phyloP scores from a whole-genome alignment of 2,329 filamentous ascomycete species.

The Alternaria arborescens region DNA sequence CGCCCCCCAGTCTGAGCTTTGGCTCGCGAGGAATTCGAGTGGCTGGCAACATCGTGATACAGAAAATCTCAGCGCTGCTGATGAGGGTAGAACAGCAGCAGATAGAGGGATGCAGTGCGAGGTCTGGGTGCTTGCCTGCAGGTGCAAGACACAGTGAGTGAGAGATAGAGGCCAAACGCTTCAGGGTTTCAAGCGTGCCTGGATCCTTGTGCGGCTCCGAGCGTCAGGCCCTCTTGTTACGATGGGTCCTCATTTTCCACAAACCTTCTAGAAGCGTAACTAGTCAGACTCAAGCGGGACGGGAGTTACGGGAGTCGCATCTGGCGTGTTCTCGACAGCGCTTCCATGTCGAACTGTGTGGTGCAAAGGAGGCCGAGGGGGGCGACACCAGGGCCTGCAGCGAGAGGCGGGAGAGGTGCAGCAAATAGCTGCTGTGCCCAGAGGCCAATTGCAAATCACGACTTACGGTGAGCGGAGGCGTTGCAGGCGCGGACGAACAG shows the following conservation, averaged over 20 bases:
- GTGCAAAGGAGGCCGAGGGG: constrained; percentile 28
- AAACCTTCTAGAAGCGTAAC: constrained; percentile 51
- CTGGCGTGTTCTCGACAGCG: constrained; percentile 29
- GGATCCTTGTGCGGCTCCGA: constrained; percentile 27
- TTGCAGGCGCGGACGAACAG: constrained; percentile 22
- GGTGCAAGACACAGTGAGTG: constrained; percentile 23
- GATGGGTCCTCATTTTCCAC: constrained; percentile 43
- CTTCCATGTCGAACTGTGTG: constrained; percentile 35
- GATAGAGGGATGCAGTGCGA: constrained; percentile 6
- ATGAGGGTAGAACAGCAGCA: constrained; percentile 24
- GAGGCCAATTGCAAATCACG: constrained; percentile 14
- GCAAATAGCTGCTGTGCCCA: constrained; percentile 18
- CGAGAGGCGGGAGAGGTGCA: constrained; percentile 15
- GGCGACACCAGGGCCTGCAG: constrained; percentile 11
- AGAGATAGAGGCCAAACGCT: constrained; percentile 20
- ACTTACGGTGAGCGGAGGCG: constrained; percentile 19
- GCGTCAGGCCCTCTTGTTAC: constrained; percentile 25
- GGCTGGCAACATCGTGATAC: constrained; percentile 20
- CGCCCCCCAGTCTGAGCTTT: constrained; percentile 19
- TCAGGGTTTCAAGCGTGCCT: constrained; percentile 37
- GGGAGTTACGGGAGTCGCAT: constrained; percentile 36
- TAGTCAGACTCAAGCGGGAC: constrained; percentile 39
- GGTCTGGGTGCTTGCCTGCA: constrained; percentile 14
- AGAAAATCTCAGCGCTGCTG: constrained; percentile 21
- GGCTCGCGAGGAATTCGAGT: constrained; percentile 12